Evolutionary conservation across 768 basidiomycete genomes (phyloP).

Genomic region (Rhizopogon sp.): DNA sequence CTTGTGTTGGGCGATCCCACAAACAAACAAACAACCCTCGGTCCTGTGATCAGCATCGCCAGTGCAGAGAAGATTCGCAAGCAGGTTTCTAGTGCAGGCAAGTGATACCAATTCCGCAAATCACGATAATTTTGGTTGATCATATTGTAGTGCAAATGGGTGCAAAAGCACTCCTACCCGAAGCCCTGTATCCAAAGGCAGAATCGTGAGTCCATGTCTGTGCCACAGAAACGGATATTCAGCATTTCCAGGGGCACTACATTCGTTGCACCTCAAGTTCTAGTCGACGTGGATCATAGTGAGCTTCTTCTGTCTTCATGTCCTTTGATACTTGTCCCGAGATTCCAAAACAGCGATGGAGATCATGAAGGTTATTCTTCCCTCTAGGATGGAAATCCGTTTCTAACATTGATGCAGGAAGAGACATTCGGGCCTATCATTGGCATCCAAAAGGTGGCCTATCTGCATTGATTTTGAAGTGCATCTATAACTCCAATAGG

Average conservation of each 20-base stretch:
- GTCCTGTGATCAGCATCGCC: conserved; percentile 88
- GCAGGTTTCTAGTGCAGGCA: conserved; percentile 82
- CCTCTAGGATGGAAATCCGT: not conserved
- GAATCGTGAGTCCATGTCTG: conserved; percentile 44
- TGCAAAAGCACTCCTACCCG: conserved; percentile 70
- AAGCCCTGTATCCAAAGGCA: conserved; percentile 61
- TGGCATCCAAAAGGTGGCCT: conserved; percentile 81
- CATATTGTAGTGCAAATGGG: conserved; percentile 59
- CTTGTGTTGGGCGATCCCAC: conserved; percentile 90
- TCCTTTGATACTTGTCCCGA: conserved; percentile 4
- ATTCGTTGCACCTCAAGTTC: conserved; percentile 87
- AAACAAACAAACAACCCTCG: conserved; percentile 66
- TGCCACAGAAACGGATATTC: conserved; percentile 1
- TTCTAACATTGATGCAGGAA: conserved; percentile 37
- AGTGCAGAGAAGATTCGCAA: conserved; percentile 83
- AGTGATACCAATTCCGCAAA: conserved; percentile 13
- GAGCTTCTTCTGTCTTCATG: conserved; percentile 25
- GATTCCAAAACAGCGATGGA: conserved; percentile 64
- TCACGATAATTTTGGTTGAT: not conserved
- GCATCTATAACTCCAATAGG: conserved; percentile 33
- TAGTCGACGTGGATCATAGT: conserved; percentile 88
- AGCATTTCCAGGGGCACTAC: conserved; percentile 57
- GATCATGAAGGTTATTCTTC: conserved; percentile 69
- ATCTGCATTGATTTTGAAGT: not conserved
- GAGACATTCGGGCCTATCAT: conserved; percentile 93